Evolutionary conservation across 306 rosid genomes (phyloP).

Genomic region (Cucurbita argyrosperma): DNA sequence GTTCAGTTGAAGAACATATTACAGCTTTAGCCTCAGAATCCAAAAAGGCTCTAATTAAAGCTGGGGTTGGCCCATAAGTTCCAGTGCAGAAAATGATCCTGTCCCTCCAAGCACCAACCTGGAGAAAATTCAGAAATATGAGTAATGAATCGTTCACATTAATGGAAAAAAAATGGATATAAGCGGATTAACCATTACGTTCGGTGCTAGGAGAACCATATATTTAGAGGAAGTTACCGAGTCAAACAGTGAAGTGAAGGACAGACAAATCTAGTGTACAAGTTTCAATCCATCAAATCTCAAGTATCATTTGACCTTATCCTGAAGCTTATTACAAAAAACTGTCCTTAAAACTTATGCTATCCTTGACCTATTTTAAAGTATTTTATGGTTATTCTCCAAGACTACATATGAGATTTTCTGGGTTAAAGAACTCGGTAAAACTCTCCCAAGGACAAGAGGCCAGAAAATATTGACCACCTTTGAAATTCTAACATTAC

Average conservation of each 20-base stretch:
- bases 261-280: neutral
- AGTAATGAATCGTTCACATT: neutral
- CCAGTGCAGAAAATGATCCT: conserved; percentile 85
- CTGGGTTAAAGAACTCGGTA: neutral
- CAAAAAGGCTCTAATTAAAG: conserved; percentile 66
- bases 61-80: conserved; percentile 55
- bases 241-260: neutral
- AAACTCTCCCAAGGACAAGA: neutral
- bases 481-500: neutral
- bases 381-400: neutral
- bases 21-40: conserved; percentile 91
- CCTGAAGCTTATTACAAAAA: neutral
- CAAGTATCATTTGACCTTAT: neutral
- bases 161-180: conserved; percentile 5
- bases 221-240: neutral
- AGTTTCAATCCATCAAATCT: neutral
- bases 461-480: neutral
- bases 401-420: neutral
- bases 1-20: conserved; percentile 64
- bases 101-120: conserved; percentile 99
- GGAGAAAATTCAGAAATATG: conserved; percentile 13
- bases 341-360: neutral
- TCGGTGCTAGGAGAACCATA: neutral
- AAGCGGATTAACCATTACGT: neutral
- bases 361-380: neutral